Base-by-base conservation (phyloP, 139 green algal species). In the Tetradesmus obliquus region DNA sequence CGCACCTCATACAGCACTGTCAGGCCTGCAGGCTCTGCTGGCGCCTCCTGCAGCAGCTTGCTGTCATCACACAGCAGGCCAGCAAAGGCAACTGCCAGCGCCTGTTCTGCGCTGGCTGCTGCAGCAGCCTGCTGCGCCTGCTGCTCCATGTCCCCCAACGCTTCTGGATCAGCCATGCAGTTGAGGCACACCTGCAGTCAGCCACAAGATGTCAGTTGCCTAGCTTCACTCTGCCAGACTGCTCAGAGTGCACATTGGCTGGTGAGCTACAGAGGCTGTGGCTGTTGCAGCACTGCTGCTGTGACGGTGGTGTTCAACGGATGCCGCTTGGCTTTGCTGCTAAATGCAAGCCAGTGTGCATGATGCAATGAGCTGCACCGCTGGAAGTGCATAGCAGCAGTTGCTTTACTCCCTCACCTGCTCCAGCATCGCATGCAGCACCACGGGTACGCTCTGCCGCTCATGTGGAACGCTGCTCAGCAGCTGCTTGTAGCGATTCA, bases 371-470 rank as follows among this genome's bases (percentile, higher is more conserved):
- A 51, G 74, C 15, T 2, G 8, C 74, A 55, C 5, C 6, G 13
- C 20, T 17, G n/a, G 24, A 55, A 51, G 1, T 3, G n/a, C n/a
- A 6, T n/a, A 82, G 74, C 74, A 82, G 74, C 74, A 53, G 3
- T 10, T 15, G 24, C n/a, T 5, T 5, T 82, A n/a, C 3, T 82
- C 8, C n/a, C 84, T 89, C 76, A 95, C 94, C 93, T 96, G 95
- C 92, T 97, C 93, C 69, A 97, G 81, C 89, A 97, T 51, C 0
- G 93, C 92, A 85, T 96, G 92, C 93, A 97, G 85, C 15, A 97
- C 72, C 69, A 96, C 32, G 8, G 94, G 92, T 79, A 96, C 93
- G 69, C 71, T 93, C 22, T 94, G 17, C 8, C 92, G 92, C 92
- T 97, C 94, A 15, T 84, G 76, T 5, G 92, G 79, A 85, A 97